A percentile compares a stretch with the other conserved stretches of the same genome.
Conservation (phyloP, 2,329 filamentous ascomycete species). For the Paecilomyces niveus region DNA sequence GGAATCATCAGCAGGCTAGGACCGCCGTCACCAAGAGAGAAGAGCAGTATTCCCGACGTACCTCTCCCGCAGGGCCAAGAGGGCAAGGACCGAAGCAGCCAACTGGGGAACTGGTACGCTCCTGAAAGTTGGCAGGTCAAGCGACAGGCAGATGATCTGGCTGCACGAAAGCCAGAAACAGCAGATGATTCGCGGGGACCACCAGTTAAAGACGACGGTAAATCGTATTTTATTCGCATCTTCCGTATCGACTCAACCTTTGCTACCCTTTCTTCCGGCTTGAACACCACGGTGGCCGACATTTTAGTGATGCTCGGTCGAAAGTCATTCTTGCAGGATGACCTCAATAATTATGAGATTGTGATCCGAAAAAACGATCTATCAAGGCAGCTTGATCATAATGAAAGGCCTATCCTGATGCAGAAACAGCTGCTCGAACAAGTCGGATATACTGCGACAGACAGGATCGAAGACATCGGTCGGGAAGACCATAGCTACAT, state of each 20-base stretch:
- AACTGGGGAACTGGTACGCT: conserved; percentile 69
- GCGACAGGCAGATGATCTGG: conserved; percentile 42
- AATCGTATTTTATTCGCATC: conserved; percentile 85
- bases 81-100: conserved; percentile 24
- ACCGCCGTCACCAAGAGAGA: conserved; percentile 64
- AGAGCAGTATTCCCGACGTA: conserved; percentile 27
- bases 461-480: conserved; percentile 86
- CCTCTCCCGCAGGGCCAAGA: conserved; percentile 20
- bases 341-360: conserved; percentile 89
- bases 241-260: conserved; percentile 94
- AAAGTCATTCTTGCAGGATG: conserved; percentile 88
- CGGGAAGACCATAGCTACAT: conserved; percentile 97
- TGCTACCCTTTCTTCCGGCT: conserved; percentile 75
- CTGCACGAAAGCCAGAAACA: conserved; percentile 31
- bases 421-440: conserved; percentile 89
- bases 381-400: conserved; percentile 68
- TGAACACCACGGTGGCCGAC: conserved; percentile 79
- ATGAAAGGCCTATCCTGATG: conserved; percentile 79
- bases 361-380: conserved; percentile 90
- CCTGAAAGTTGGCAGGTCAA: conserved; percentile 96
- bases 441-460: conserved; percentile 79
- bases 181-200: conserved; percentile 64
- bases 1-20: conserved; percentile 70
- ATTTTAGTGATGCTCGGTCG: conserved; percentile 86
- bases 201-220: conserved; percentile 65